Evolutionary conservation across 768 basidiomycete species (phyloP).

Genomic region (Tylopilus sp.): DNA sequence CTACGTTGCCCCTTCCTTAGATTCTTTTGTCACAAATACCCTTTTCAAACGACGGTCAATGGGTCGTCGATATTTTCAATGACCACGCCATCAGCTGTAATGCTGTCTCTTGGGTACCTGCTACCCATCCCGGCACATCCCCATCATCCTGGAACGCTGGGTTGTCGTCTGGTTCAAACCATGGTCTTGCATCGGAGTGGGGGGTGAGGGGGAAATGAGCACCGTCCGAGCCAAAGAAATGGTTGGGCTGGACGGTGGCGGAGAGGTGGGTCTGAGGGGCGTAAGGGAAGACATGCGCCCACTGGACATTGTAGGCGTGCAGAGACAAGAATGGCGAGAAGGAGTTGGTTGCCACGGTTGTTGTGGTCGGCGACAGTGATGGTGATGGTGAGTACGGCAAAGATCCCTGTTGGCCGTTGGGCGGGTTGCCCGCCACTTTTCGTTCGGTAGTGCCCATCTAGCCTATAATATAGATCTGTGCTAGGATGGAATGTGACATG

Average conservation of each 20-base stretch:
- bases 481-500: too few relatives aligned
- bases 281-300: conserved; percentile 34
- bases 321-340: neutral
- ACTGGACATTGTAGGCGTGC: conserved; percentile 18
- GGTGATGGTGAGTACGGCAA: conserved; percentile 2
- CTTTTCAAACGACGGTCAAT: conserved; percentile 85
- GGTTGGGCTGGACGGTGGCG: conserved; percentile 67
- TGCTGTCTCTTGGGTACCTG: conserved; percentile 96
- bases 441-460: too few relatives aligned
- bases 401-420: too few relatives aligned
- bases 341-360: too few relatives aligned
- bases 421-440: neutral
- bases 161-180: conserved; percentile 79
- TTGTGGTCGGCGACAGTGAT: conserved; percentile 8
- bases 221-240: conserved; percentile 67
- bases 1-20: conserved; percentile 25
- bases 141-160: too few relatives aligned
- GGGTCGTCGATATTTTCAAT: conserved; percentile 92
- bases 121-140: too few relatives aligned
- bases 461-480: too few relatives aligned
- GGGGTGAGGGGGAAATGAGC: conserved; percentile 53
- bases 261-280: conserved; percentile 48
- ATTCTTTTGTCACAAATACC: neutral
- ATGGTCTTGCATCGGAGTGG: conserved; percentile 56
- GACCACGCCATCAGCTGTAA: conserved; percentile 97